Conservation (phyloP, 441 rosid species). For the Hura crepitans region DNA sequence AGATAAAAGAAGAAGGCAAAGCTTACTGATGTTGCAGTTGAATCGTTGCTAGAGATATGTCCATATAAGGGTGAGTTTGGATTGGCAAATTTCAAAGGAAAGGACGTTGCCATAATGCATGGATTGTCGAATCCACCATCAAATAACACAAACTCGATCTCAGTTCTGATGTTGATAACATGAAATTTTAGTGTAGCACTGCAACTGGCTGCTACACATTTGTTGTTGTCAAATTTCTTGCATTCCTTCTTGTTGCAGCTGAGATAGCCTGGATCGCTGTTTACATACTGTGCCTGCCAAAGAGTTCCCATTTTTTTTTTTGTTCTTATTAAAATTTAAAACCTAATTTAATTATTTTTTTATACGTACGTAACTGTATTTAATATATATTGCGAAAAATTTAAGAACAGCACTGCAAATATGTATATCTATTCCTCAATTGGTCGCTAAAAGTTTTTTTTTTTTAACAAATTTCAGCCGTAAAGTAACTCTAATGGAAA, state of each 20-base stretch:
- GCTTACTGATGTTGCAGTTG: constrained; percentile 52
- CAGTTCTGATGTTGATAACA: constrained; percentile 55
- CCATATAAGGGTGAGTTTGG: constrained; percentile 49
- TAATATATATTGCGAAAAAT: too few species aligned
- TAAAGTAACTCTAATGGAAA: too few species aligned
- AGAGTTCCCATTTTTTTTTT: too few species aligned
- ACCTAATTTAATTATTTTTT: too few species aligned
- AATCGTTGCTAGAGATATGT: constrained; percentile 52
- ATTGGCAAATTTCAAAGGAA: constrained; percentile 42
- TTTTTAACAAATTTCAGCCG: too few species aligned
- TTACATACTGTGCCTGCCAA: constrained; percentile 53
- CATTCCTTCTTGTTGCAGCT: constrained; percentile 43
- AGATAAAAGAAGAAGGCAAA: not conserved
- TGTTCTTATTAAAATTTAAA: too few species aligned
- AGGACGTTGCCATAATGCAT: constrained; percentile 40
- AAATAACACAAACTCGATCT: constrained; percentile 55
- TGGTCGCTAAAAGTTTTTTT: too few species aligned
- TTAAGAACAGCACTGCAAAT: too few species aligned
- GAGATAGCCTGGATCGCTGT: constrained; percentile 48
- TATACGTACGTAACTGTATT: too few species aligned
- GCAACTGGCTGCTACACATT: constrained; percentile 36
- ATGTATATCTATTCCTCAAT: too few species aligned
- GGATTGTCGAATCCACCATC: constrained; percentile 48
- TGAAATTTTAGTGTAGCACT: constrained; percentile 46
- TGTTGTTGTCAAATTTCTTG: constrained; percentile 17